phyloP scores from a whole-genome alignment of 2,329 filamentous ascomycete species.

The Calonectria henricotiae region DNA sequence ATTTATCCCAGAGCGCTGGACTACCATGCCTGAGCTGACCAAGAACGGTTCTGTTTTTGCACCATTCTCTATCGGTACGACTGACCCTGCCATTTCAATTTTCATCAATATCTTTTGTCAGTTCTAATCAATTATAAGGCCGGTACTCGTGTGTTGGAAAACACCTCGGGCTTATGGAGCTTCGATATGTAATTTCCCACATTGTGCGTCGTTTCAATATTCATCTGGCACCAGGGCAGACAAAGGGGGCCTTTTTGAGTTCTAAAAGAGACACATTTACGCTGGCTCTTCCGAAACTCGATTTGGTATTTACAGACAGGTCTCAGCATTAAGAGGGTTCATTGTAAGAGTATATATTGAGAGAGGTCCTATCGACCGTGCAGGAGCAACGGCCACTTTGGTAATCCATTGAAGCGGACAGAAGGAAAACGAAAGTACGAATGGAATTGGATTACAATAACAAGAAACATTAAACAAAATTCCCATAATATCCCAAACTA shows the following conservation, averaged over 20 bases:
- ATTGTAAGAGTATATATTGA: neutral
- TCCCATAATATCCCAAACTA: no score
- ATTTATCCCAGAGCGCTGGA: conserved; percentile 59
- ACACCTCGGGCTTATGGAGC: conserved; percentile 13
- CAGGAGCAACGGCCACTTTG: neutral
- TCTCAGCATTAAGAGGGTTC: neutral
- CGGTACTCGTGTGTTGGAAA: conserved; percentile 20
- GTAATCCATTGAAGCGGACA: neutral
- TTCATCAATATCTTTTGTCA: neutral
- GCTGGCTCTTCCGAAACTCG: conserved; percentile 9
- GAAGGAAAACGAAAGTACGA: neutral
- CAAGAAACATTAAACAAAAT: no score
- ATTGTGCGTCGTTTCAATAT: conserved; percentile 5
- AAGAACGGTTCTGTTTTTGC: neutral
- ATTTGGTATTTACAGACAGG: conserved; percentile 5
- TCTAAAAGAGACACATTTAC: conserved; percentile 16
- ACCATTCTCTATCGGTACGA: conserved; percentile 8
- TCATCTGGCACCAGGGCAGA: neutral
- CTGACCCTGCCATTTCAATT: neutral
- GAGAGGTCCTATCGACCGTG: neutral
- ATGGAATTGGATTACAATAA: no score
- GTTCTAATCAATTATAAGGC: neutral
- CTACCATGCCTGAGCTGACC: conserved; percentile 37
- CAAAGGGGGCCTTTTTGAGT: neutral
- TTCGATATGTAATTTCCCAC: conserved; percentile 1